Percentiles rank a stretch among this genome's conserved stretches.
Conservation (phyloP, 495 filamentous ascomycete species). For the Aspergillus mulundensis region DNA sequence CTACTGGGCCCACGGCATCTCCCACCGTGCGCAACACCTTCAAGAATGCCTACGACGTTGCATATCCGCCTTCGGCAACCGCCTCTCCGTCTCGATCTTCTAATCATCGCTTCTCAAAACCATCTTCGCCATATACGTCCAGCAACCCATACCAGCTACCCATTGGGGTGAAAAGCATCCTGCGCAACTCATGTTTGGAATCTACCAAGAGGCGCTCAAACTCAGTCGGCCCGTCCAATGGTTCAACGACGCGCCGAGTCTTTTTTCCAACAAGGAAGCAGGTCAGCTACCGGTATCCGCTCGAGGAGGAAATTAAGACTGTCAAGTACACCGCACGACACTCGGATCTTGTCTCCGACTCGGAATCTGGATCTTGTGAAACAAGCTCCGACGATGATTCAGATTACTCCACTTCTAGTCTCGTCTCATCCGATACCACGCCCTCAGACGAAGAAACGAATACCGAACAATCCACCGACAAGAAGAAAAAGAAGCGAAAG, state of each 20-base stretch:
- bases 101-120: constrained; percentile 20
- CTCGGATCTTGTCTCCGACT: constrained; percentile 37
- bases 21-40: constrained; percentile 81
- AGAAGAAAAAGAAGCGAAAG: constrained; percentile 38
- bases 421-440: constrained; percentile 35
- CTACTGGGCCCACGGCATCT: constrained; percentile 59
- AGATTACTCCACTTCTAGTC: constrained; percentile 24
- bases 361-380: constrained; percentile 13
- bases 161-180: constrained; percentile 64
- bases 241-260: constrained; percentile 37
- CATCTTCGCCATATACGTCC: constrained; percentile 24
- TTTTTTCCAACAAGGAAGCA: constrained; percentile 57
- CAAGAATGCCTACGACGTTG: constrained; percentile 69
- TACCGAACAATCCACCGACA: background rate
- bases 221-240: constrained; percentile 37
- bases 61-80: constrained; percentile 62
- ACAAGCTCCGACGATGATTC: constrained; percentile 34
- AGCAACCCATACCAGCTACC: constrained; percentile 61
- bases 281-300: constrained; percentile 48
- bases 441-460: constrained; percentile 36
- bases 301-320: constrained; percentile 55
- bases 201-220: constrained; percentile 32
- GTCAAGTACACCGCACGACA: constrained; percentile 50
- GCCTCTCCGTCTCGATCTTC: constrained; percentile 33
- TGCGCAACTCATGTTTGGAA: constrained; percentile 68